Percentiles rank a stretch among this genome's conserved stretches.
Conservation (phyloP, 169 alveolate species). For the Plasmodium gonderi region DNA sequence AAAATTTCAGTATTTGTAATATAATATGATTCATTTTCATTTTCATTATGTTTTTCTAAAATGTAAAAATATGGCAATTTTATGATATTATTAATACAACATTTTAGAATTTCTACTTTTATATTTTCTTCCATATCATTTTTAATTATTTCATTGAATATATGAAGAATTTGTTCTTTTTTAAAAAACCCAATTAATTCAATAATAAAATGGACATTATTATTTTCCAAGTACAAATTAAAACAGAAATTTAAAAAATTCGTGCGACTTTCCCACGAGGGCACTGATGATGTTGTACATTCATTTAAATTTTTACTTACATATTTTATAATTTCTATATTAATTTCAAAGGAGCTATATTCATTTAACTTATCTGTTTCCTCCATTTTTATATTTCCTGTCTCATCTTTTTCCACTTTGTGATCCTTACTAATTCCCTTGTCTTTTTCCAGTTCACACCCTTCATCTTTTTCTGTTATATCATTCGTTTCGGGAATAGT, state of each 20-base stretch:
- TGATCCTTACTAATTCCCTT: neutral
- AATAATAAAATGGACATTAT: conserved; percentile 48
- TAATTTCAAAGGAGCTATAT: conserved; percentile 41
- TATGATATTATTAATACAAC: conserved; percentile 49
- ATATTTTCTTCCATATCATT: conserved; percentile 53
- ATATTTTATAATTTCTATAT: conserved; percentile 69
- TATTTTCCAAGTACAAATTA: conserved; percentile 65
- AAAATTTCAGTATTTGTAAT: conserved; percentile 69
- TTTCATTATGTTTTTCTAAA: conserved; percentile 49
- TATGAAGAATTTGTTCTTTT: conserved; percentile 61
- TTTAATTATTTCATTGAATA: conserved; percentile 70
- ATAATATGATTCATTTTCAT: conserved; percentile 70
- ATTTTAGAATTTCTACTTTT: conserved; percentile 54
- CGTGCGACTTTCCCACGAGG: conserved; percentile 21
- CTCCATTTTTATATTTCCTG: neutral
- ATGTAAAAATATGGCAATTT: conserved; percentile 61
- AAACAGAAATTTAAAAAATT: conserved; percentile 59
- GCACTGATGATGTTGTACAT: neutral
- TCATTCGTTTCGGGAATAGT: neutral
- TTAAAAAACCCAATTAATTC: conserved; percentile 57
- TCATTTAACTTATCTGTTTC: neutral
- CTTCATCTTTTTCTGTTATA: neutral
- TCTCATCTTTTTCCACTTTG: neutral
- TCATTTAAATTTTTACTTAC: conserved; percentile 40
- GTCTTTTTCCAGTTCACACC: neutral